Conservation (phyloP, 495 filamentous ascomycete species). For the Lasiosphaeria hispida region DNA sequence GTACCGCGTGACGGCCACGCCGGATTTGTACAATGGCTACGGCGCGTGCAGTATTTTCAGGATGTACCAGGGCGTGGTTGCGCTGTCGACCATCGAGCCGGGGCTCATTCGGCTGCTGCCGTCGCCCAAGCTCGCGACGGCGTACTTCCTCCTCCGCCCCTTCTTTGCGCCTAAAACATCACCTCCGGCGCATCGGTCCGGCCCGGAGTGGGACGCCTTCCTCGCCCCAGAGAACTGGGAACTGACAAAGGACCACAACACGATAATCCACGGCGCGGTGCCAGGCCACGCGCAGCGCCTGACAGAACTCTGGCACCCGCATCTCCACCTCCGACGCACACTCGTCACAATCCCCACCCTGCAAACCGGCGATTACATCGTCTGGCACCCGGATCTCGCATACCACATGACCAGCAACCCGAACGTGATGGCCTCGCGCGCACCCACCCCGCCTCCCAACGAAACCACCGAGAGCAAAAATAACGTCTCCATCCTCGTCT, state of each 20-base stretch:
- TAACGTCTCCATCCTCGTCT: slow-evolving; percentile 51
- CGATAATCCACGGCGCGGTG: slow-evolving; percentile 74
- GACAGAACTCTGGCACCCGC: slow-evolving; percentile 71
- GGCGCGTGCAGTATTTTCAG: slow-evolving; percentile 85
- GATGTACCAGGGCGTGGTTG: slow-evolving; percentile 86
- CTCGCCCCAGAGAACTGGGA: slow-evolving; percentile 59
- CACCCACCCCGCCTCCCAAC: slow-evolving; percentile 32
- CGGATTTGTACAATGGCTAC: slow-evolving; percentile 83
- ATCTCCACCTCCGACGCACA: slow-evolving; percentile 66
- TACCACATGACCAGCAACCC: slow-evolving; percentile 49
- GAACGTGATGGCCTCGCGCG: slow-evolving; percentile 36
- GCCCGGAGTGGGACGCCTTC: slow-evolving; percentile 47
- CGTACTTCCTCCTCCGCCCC: slow-evolving; percentile 82
- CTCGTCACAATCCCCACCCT: slow-evolving; percentile 80
- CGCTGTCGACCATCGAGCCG: slow-evolving; percentile 74
- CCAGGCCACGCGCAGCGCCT: slow-evolving; percentile 80
- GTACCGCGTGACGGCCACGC: slow-evolving; percentile 65
- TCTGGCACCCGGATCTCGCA: slow-evolving; percentile 81
- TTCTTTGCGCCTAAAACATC: slow-evolving; percentile 66
- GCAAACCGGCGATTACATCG: slow-evolving; percentile 81
- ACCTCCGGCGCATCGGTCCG: slow-evolving; percentile 35
- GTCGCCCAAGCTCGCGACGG: slow-evolving; percentile 73
- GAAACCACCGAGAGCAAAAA: slow-evolving; percentile 4
- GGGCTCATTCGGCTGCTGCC: slow-evolving; percentile 86
- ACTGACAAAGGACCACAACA: slow-evolving; percentile 44